Base-by-base conservation (phyloP, 1,284 basidiomycete species). In the Cryptococcus neoformans region DNA sequence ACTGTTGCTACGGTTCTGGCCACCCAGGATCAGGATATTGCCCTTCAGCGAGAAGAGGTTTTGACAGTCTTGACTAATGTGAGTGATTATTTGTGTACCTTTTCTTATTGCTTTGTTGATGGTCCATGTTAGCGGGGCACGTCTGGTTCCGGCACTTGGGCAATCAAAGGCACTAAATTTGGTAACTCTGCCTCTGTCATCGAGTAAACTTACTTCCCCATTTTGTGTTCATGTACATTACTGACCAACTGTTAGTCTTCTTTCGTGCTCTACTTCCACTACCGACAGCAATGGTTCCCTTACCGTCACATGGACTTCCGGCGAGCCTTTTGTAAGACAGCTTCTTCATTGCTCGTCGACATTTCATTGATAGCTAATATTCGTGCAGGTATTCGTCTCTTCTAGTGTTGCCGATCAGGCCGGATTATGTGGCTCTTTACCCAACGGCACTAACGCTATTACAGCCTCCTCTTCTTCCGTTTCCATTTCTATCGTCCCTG, bases 31-130 rank as follows among this genome's bases (percentile, higher is more conserved):
- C 75, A 83, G 57, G 85, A 85, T 45, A 79, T 91, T 35, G 86
- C 84, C 4, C 78, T 90, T 60, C 80, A 82, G 74, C 87, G 88
- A 68, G 88, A 86, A 7, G 75, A 81, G 28, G 81, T 87, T 3
- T 76, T 90, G 55, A 81, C 84, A 6, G 79, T 90, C 37, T 64
- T 89, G 62, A 90, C 88, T 28, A 90, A 87, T 74, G 85, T 89
- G 53, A 63, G 69, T 64, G 14, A 8, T 14, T 47, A n/a, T 8
- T n/a, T 10, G 21, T 48, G 17, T 12, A 12, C 11, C 1, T n/a
- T 10, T 21, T 12, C 35, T 44, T 2, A 28, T 14, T 28, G 41
- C 37, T 39, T 48, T 11, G 10, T 56, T 61, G 62, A 62, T 36
- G 3, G 17, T 44, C 40, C 8, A 7, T 39, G 16, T 12, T 35